Conservation (phyloP, 495 filamentous ascomycete genomes). For the Podospora didyma region DNA sequence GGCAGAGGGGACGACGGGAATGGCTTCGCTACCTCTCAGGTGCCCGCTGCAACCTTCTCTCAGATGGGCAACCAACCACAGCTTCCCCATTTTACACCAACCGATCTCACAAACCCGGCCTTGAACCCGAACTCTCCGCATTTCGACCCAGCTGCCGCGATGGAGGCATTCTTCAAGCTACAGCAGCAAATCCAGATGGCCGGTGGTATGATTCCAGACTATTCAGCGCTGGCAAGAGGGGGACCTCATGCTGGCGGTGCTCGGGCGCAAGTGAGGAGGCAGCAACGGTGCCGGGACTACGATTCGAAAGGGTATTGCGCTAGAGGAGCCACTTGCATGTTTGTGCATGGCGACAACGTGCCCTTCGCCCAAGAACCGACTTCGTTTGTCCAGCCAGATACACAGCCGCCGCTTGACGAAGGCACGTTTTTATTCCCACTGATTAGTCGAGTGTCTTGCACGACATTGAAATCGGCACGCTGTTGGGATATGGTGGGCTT, state of each 20-base stretch:
- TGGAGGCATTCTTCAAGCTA: slow-evolving; percentile 55
- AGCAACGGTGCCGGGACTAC: slow-evolving; percentile 75
- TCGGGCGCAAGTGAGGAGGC: slow-evolving; percentile 24
- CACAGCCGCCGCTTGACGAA: slow-evolving; percentile 31
- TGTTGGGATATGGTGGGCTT: too few species aligned
- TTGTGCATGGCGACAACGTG: slow-evolving; percentile 62
- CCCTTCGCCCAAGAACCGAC: slow-evolving; percentile 8
- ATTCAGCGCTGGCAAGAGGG: slow-evolving; percentile 41
- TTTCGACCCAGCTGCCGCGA: slow-evolving; percentile 51
- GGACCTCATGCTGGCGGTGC: not conserved
- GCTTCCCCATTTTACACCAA: not conserved
- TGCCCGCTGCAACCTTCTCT: not conserved
- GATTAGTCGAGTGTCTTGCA: not conserved
- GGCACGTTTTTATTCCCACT: slow-evolving; percentile 29
- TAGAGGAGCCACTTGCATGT: slow-evolving; percentile 66
- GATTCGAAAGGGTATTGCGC: slow-evolving; percentile 86
- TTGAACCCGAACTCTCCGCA: slow-evolving; percentile 36
- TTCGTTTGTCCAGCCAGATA: not conserved
- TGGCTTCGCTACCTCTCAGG: slow-evolving; percentile 1
- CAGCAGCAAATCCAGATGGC: slow-evolving; percentile 4
- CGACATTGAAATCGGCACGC: too few species aligned
- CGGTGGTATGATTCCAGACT: slow-evolving; percentile 54
- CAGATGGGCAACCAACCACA: not conserved
- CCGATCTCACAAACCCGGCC: slow-evolving; percentile 2
- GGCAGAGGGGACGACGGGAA: slow-evolving; percentile 36